phyloP scores from a whole-genome alignment of 2,329 filamentous ascomycete species.

The Mariannaea elegans region DNA sequence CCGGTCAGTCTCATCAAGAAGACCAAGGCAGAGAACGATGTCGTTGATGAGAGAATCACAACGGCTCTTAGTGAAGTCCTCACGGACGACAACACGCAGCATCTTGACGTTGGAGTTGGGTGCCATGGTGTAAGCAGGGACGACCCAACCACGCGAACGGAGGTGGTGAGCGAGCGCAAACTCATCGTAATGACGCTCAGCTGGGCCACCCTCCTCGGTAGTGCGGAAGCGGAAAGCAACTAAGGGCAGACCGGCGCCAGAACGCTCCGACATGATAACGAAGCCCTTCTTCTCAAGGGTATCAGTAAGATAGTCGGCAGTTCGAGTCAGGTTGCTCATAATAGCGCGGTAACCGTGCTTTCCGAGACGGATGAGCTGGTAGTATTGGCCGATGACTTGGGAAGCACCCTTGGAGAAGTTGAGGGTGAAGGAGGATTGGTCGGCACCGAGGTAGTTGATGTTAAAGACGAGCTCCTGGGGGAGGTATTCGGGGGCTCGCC shows the following conservation, averaged over 20 bases:
- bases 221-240: constrained; percentile 84
- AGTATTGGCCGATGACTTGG: constrained; percentile 96
- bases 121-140: constrained; percentile 97
- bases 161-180: constrained; percentile 86
- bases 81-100: constrained; percentile 89
- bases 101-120: constrained; percentile 88
- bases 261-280: constrained; percentile 84
- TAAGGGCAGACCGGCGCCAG: constrained; percentile 82
- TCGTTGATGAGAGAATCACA: constrained; percentile 83
- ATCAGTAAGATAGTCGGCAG: constrained; percentile 84
- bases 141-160: constrained; percentile 88
- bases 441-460: constrained; percentile 97
- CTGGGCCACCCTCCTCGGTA: constrained; percentile 56
- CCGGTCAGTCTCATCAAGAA: constrained; percentile 78
- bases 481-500: constrained; percentile 83
- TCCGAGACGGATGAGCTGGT: constrained; percentile 93
- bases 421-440: constrained; percentile 94
- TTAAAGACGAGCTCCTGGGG: constrained; percentile 96
- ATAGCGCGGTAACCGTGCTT: constrained; percentile 92
- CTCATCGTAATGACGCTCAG: constrained; percentile 73
- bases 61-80: constrained; percentile 86
- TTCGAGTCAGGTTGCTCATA: constrained; percentile 93
- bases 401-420: constrained; percentile 97
- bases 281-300: constrained; percentile 81
- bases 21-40: constrained; percentile 77